These are phyloP conservation scores for Emergomyces orientalis DNA, from an alignment of 2,329 filamentous ascomycete genomes.

Conservation along the genomic window DNA sequence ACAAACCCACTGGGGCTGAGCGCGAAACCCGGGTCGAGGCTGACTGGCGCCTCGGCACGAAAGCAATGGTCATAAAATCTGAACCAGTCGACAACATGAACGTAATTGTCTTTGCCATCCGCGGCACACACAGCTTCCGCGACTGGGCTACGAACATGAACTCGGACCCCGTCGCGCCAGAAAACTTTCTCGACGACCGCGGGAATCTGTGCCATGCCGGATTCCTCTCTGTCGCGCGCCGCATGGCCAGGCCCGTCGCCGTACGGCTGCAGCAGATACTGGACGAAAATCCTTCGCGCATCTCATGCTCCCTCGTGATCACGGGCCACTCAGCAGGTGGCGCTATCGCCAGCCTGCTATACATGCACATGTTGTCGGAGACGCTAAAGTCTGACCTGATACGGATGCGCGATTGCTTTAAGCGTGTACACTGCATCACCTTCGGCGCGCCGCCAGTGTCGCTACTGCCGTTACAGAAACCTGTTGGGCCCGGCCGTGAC, in stretches of 20 bases:
- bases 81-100: slow-evolving; percentile 68
- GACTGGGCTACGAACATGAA: slow-evolving; percentile 83
- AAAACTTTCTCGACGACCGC: slow-evolving; percentile 64
- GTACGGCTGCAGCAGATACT: slow-evolving; percentile 59
- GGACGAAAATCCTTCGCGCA: slow-evolving; percentile 59
- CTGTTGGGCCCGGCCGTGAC: slow-evolving; percentile 29
- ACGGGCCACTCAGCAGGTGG: slow-evolving; percentile 83
- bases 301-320: slow-evolving; percentile 62
- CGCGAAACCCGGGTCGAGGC: slow-evolving; percentile 60
- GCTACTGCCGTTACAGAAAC: slow-evolving; percentile 57
- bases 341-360: slow-evolving; percentile 70
- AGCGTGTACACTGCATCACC: slow-evolving; percentile 71
- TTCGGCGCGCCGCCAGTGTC: slow-evolving; percentile 77
- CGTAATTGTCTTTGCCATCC: slow-evolving; percentile 73
- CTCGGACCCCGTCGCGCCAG: slow-evolving; percentile 55
- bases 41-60: slow-evolving; percentile 64
- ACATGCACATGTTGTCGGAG: slow-evolving; percentile 65
- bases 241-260: slow-evolving; percentile 66
- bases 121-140: slow-evolving; percentile 68
- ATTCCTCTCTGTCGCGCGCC: slow-evolving; percentile 64
- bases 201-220: slow-evolving; percentile 73
- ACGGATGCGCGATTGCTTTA: slow-evolving; percentile 59
- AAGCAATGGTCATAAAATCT: slow-evolving; percentile 77
- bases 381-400: slow-evolving; percentile 59
- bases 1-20: slow-evolving; percentile 53